phyloP scores from a whole-genome alignment of 345 rosid genomes.

The Balakata baccata region DNA sequence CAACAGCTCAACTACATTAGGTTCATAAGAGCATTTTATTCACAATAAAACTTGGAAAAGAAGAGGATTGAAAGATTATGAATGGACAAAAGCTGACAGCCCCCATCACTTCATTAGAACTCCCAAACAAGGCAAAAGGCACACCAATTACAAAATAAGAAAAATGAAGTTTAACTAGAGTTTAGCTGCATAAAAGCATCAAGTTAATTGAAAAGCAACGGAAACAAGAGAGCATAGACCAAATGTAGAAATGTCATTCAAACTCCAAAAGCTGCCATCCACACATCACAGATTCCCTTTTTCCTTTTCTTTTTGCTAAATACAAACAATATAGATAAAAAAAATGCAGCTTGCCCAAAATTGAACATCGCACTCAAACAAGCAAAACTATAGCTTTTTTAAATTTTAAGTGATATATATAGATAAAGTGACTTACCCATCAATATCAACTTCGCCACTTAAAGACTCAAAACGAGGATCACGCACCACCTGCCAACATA shows the following conservation, averaged over 20 bases:
- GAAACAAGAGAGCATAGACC: not conserved
- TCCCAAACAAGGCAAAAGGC: not conserved
- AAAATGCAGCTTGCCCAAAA: not conserved
- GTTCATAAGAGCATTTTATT: not conserved
- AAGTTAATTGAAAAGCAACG: not conserved
- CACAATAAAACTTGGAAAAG: not conserved
- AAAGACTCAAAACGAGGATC: conserved; percentile 81
- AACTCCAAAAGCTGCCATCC: not conserved
- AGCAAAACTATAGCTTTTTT: not conserved
- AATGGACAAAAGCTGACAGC: not conserved
- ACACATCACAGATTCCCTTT: too few relatives aligned
- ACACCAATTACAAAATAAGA: not conserved
- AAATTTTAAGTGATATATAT: too few relatives aligned
- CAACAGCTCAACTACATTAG: not conserved
- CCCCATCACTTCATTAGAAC: not conserved
- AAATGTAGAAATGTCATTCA: not conserved
- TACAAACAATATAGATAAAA: not conserved
- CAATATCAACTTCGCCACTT: conserved; percentile 57
- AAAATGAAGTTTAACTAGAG: not conserved
- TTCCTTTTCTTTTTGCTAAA: not conserved
- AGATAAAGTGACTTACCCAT: conserved; percentile 44
- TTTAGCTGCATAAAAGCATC: not conserved
- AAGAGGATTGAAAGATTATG: not conserved
- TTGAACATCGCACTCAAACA: not conserved
- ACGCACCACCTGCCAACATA: conserved; percentile 44